A percentile compares a stretch with the other conserved stretches of the same genome.
Conservation (phyloP, 495 filamentous ascomycete species). For the Hypoxylon intermedium region DNA sequence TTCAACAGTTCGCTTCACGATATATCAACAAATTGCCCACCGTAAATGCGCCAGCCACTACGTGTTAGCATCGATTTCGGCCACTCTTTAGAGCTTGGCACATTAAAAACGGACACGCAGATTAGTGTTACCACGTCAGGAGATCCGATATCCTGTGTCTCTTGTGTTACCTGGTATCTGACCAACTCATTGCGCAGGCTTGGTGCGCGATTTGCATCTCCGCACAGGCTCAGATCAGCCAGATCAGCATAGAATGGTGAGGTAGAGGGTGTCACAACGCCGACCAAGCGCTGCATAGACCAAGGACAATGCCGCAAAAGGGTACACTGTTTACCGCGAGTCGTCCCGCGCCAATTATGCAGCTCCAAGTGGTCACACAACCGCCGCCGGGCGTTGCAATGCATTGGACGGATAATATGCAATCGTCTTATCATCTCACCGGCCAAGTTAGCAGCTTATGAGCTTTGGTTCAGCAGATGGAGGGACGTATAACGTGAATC, state of each 20-base stretch:
- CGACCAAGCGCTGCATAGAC: conserved; percentile 10
- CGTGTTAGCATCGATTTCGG: conserved; percentile 17
- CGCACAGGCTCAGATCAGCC: conserved; percentile 16
- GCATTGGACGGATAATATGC: conserved; percentile 32
- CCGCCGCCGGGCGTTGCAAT: conserved; percentile 31
- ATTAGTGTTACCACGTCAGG: conserved; percentile 33
- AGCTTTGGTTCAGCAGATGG: conserved; percentile 8
- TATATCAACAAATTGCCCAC: conserved; percentile 1
- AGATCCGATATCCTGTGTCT: conserved; percentile 25
- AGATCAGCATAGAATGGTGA: conserved; percentile 30
- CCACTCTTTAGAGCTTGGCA: too few species aligned
- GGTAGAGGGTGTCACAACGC: conserved; percentile 22
- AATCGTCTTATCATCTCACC: conserved; percentile 18
- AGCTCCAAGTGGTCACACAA: conserved; percentile 21
- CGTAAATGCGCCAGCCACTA: not conserved
- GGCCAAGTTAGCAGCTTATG: conserved; percentile 21
- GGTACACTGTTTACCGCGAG: conserved; percentile 20
- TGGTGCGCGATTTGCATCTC: conserved; percentile 26
- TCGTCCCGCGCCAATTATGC: conserved; percentile 23
- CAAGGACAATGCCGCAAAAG: conserved; percentile 3
- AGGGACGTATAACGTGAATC: conserved; percentile 21
- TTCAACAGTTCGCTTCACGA: conserved; percentile 2
- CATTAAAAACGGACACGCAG: conserved; percentile 9
- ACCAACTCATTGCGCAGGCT: conserved; percentile 33
- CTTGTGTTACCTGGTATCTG: conserved; percentile 35